phyloP scores from a whole-genome alignment of 305 asterid genomes.

The Solanum hybrid region DNA sequence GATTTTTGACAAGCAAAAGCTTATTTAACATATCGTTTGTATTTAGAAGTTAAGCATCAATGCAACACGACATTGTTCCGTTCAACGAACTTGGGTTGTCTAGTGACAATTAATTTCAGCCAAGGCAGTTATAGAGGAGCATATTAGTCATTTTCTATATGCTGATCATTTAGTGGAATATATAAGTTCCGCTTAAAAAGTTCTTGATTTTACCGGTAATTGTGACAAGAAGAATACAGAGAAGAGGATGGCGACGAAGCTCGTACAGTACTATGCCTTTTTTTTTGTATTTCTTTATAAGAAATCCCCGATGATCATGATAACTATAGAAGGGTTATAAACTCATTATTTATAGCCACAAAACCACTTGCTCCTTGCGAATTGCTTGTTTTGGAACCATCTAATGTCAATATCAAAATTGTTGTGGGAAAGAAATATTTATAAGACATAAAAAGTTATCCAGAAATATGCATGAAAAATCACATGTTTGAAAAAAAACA shows the following conservation, averaged over 20 bases:
- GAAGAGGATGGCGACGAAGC: neutral
- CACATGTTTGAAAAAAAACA: neutral
- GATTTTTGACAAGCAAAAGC: neutral
- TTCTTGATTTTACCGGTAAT: neutral
- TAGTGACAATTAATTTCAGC: neutral
- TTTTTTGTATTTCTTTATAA: neutral
- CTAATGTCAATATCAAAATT: neutral
- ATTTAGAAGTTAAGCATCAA: neutral
- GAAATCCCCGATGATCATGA: neutral
- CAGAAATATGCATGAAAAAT: neutral
- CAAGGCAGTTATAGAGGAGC: neutral
- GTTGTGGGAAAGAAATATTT: neutral
- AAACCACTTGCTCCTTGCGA: neutral
- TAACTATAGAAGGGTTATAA: neutral
- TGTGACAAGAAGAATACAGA: neutral
- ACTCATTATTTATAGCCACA: neutral
- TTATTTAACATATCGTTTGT: neutral
- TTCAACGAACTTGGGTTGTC: neutral
- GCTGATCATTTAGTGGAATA: neutral
- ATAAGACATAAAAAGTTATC: neutral
- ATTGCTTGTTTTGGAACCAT: neutral
- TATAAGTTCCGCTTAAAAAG: neutral
- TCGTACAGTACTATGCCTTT: neutral
- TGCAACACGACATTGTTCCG: neutral
- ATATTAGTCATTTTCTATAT: neutral